Evolutionary conservation across 257 asterid species (phyloP).

Genomic region (Jaltomata sinuosa): DNA sequence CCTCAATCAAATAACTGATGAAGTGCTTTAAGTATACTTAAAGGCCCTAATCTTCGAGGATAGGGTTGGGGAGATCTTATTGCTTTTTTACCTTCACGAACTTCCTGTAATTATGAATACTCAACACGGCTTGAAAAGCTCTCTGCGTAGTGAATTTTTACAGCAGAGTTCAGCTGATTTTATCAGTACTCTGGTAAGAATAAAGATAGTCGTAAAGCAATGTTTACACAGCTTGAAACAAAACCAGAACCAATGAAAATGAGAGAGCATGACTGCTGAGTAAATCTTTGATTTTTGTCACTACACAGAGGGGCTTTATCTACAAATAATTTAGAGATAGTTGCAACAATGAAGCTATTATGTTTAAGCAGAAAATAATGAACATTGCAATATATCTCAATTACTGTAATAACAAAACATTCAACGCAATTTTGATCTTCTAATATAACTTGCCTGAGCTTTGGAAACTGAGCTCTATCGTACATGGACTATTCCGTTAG

Average conservation of each 20-base stretch:
- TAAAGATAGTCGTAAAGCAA: not conserved
- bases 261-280: not conserved
- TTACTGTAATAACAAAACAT: not conserved
- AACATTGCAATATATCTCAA: not conserved
- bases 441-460: slow-evolving; percentile 3
- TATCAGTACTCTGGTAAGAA: not conserved
- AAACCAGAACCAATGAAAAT: not conserved
- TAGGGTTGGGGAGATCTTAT: not conserved
- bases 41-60: not conserved
- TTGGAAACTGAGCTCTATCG: slow-evolving; percentile 1
- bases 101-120: not conserved
- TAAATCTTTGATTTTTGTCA: not conserved
- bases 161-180: not conserved
- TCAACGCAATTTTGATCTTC: not conserved
- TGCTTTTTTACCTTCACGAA: not conserved
- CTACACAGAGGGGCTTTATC: not conserved
- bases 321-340: not conserved
- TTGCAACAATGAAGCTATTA: not conserved
- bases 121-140: not conserved
- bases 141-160: not conserved
- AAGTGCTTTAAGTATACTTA: not conserved
- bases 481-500: not conserved
- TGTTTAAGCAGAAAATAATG: not conserved
- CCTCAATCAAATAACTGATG: not conserved
- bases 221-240: not conserved